Evolutionary conservation across 768 basidiomycete genomes (phyloP).

Genomic region (Termitomyces sp.): DNA sequence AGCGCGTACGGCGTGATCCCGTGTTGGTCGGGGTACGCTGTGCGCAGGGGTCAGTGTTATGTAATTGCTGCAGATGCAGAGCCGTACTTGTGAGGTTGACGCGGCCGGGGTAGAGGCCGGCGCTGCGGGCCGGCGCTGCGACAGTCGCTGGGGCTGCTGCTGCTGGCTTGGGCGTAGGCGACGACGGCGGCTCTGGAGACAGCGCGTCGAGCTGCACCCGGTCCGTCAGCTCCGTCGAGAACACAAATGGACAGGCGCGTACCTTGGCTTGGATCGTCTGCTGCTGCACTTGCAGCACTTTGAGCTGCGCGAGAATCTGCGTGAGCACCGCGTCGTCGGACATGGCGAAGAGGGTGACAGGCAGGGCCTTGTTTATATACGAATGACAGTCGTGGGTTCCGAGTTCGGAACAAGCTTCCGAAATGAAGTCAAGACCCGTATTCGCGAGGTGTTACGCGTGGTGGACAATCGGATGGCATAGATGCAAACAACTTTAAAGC

Average conservation of each 20-base stretch:
- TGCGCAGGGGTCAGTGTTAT: constrained; percentile 18
- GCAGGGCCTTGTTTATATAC: no score
- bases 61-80: constrained; percentile 7
- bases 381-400: no score
- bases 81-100: constrained; percentile 79
- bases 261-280: constrained; percentile 82
- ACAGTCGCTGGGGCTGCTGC: constrained; percentile 13
- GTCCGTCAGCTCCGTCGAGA: neutral
- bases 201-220: constrained; percentile 51
- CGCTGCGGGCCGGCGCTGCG: constrained; percentile 50
- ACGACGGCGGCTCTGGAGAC: constrained; percentile 20
- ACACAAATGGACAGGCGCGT: neutral
- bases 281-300: constrained; percentile 69
- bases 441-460: no score
- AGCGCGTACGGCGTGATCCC: constrained; percentile 80
- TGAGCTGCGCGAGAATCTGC: constrained; percentile 72
- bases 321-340: constrained; percentile 53
- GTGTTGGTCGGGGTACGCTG: constrained; percentile 89
- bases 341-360: no score
- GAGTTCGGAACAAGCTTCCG: no score
- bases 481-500: no score
- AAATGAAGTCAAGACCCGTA: no score
- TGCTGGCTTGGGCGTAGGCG: constrained; percentile 24
- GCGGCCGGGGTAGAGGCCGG: constrained; percentile 73
- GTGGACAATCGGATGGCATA: no score